Percentiles rank a stretch among this genome's conserved stretches.
Evolutionary conservation across 2,329 filamentous ascomycete genomes (phyloP).

Genomic region (Raffaelea albimanens): DNA sequence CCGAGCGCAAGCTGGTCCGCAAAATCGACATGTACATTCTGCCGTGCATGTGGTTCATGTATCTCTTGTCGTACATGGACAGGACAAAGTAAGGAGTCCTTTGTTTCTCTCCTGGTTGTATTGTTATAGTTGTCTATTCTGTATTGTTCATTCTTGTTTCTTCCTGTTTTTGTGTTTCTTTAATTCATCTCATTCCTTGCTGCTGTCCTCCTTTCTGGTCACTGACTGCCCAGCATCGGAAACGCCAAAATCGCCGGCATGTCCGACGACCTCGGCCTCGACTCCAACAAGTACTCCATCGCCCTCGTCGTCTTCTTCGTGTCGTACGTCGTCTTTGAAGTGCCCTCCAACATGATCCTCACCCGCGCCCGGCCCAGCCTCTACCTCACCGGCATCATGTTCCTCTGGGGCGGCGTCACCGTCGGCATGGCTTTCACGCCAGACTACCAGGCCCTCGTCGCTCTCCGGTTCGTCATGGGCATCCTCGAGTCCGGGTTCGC

Average conservation of each 20-base stretch:
- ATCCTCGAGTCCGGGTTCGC: conserved; percentile 48
- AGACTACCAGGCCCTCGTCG: conserved; percentile 22
- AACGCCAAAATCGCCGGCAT: conserved; percentile 38
- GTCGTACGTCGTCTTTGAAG: conserved; percentile 45
- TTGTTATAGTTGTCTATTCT: not conserved
- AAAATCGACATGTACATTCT: conserved; percentile 20
- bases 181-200: not conserved
- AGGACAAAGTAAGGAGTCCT: conserved; percentile 31
- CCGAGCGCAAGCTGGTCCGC: conserved; percentile 11
- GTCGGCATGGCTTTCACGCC: conserved; percentile 28
- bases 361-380: conserved; percentile 29
- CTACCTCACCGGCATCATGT: conserved; percentile 27
- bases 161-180: no score
- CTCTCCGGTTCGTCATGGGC: conserved; percentile 36
- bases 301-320: conserved; percentile 52
- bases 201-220: not conserved
- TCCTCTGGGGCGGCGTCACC: conserved; percentile 29
- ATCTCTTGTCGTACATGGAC: conserved; percentile 45
- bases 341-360: conserved; percentile 30
- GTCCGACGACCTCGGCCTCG: conserved; percentile 30
- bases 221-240: conserved; percentile 9
- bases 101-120: not conserved
- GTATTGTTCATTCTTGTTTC: no score
- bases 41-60: conserved; percentile 25
- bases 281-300: conserved; percentile 47